Percentiles rank a stretch among this genome's conserved stretches.
These are phyloP conservation scores for Colletotrichum ledebouriae DNA, from an alignment of 2,329 filamentous ascomycete species.

Conservation along the genomic window DNA sequence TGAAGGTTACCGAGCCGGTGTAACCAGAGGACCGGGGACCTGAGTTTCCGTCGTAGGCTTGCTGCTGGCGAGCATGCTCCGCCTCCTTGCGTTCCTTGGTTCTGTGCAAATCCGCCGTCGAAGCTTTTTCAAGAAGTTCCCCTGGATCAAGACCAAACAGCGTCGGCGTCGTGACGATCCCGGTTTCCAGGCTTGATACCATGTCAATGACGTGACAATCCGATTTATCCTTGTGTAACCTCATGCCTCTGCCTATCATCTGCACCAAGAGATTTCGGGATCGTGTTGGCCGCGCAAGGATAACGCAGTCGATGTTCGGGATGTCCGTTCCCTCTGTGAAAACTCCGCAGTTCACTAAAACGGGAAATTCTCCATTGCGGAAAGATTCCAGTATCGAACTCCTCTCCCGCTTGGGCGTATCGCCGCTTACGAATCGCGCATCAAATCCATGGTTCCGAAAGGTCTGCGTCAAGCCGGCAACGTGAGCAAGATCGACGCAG, in stretches of 20 bases:
- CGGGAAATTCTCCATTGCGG: constrained; percentile 80
- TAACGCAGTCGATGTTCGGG: constrained; percentile 93
- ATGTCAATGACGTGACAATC: constrained; percentile 98
- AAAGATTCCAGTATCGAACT: constrained; percentile 81
- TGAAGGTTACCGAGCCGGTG: constrained; percentile 77
- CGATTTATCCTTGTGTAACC: constrained; percentile 82
- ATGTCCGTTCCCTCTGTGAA: constrained; percentile 99
- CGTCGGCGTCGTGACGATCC: constrained; percentile 91
- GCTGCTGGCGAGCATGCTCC: constrained; percentile 53
- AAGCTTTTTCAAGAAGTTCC: constrained; percentile 78
- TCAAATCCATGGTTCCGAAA: constrained; percentile 86
- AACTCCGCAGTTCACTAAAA: constrained; percentile 94
- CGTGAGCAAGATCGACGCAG: constrained; percentile 91
- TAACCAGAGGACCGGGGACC: neutral
- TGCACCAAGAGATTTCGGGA: constrained; percentile 95
- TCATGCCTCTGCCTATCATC: constrained; percentile 97
- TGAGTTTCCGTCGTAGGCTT: constrained; percentile 38
- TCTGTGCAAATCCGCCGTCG: constrained; percentile 70
- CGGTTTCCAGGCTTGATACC: constrained; percentile 86
- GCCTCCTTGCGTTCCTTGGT: constrained; percentile 64
- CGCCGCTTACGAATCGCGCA: constrained; percentile 87
- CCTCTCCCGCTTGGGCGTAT: constrained; percentile 78
- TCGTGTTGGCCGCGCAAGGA: constrained; percentile 88
- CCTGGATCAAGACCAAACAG: constrained; percentile 91
- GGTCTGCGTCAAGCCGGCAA: constrained; percentile 77